Base-by-base conservation (phyloP, 305 asterid species). In the Fraxinus angustifolia region DNA sequence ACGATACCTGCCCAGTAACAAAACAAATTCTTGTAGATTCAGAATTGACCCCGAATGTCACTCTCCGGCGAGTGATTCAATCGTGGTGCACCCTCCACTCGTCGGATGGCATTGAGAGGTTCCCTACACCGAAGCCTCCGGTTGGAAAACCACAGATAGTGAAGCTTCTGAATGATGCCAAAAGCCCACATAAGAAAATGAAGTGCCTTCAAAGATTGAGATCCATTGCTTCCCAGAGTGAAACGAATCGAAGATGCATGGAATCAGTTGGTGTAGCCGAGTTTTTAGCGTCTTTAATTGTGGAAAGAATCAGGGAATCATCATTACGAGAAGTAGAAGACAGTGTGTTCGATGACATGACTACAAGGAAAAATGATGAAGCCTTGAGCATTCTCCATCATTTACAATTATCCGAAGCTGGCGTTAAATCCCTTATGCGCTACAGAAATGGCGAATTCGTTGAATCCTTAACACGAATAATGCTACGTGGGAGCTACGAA, bases 81-180 rank as follows among this genome's bases (percentile, higher is more conserved):
- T 87, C 98, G 0, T 93, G 98, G 99, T 92, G 97, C 88, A 83
- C 92, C 38, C 84, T 92, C 89, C 89, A 93, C 80, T 84, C 96
- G 45, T 79, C 91, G 50, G 74, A 81, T 33, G 91, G 91, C 75
- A 65, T 91, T 31, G 85, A 36, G 42, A 36, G 42, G 42, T 36
- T 36, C 42, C 42, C 93, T 8, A 88, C 96, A 0, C 94, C 96
- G 1, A 89, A 85, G 76, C 79, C 93, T 2, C 90, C 90, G 3
- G 79, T 84, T 85, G 83, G 73, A 77, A 84, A 70, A 79, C 10
- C 91, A 10, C 97, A 92, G 73, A 68, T 94, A 0, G 3, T 75
- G 56, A 91, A 88, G 84, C 88, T 95, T 48, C 87, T 95, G 30
- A 83, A 79, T 36, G 91, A 89, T 2, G 91, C 91, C 7, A 81